These are phyloP conservation scores for Daldinia sp. DNA, from an alignment of 2,329 filamentous ascomycete genomes.

Conservation along the genomic window DNA sequence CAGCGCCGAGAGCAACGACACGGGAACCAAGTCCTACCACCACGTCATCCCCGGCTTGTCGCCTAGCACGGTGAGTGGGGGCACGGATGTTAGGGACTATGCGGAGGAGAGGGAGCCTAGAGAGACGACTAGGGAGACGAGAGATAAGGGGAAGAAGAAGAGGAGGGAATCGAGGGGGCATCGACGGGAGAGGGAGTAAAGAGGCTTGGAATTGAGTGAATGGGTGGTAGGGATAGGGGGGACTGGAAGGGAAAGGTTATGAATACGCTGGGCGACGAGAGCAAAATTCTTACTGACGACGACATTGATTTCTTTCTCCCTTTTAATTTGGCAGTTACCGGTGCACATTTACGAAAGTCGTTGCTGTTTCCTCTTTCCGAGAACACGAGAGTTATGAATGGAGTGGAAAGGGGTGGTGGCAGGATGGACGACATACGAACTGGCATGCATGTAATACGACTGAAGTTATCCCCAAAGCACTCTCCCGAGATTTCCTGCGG, in stretches of 20 bases:
- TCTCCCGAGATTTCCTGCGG: background rate
- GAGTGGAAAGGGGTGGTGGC: background rate
- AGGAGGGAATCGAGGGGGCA: background rate
- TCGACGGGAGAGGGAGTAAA: background rate
- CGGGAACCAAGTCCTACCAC: conserved; percentile 66
- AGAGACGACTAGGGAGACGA: too few relatives aligned
- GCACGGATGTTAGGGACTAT: conserved; percentile 47
- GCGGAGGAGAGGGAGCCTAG: conserved; percentile 54
- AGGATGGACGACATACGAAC: conserved; percentile 6
- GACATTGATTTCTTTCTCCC: background rate
- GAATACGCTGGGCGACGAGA: too few relatives aligned
- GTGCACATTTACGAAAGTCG: background rate
- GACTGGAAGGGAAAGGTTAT: background rate
- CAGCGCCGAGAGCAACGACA: conserved; percentile 52
- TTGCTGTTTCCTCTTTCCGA: background rate
- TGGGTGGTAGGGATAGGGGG: background rate
- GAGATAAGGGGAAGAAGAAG: background rate
- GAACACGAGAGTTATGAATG: background rate
- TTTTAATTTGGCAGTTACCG: background rate
- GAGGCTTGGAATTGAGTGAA: background rate
- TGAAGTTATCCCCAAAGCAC: background rate
- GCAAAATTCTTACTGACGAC: too few relatives aligned
- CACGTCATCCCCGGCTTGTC: conserved; percentile 63
- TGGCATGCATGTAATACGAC: conserved; percentile 17
- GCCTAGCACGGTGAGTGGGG: conserved; percentile 43